These are phyloP conservation scores for Trypanosoma cruzi DNA, from an alignment of 208 protist genomes.

Conservation along the genomic window DNA sequence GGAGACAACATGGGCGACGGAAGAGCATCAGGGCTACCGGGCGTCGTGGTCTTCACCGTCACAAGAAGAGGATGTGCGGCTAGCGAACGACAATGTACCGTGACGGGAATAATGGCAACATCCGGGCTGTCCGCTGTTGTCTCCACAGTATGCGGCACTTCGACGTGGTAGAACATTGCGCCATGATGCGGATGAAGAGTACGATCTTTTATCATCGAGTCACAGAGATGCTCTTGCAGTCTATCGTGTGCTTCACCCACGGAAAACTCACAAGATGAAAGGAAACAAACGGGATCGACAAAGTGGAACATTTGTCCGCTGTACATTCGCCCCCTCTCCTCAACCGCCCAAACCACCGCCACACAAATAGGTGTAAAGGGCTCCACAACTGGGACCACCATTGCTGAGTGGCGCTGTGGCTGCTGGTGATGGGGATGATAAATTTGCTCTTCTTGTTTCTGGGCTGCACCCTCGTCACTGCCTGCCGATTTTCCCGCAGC, in stretches of 20 bases:
- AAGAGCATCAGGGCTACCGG: neutral
- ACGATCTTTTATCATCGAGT: conserved; percentile 39
- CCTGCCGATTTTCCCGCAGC: conserved; percentile 12
- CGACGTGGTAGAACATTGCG: conserved; percentile 40
- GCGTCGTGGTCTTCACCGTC: conserved; percentile 3
- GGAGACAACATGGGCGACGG: conserved; percentile 16
- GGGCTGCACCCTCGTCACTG: neutral
- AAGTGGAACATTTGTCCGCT: conserved; percentile 75
- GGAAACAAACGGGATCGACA: conserved; percentile 62
- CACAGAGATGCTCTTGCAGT: conserved; percentile 53
- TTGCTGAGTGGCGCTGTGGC: conserved; percentile 34
- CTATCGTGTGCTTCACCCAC: conserved; percentile 35
- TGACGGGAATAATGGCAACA: conserved; percentile 44
- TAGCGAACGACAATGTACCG: conserved; percentile 67
- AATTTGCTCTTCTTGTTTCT: neutral
- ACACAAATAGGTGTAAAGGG: conserved; percentile 72
- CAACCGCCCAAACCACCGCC: conserved; percentile 56
- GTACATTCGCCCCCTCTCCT: conserved; percentile 20
- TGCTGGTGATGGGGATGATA: neutral
- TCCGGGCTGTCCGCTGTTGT: conserved; percentile 31
- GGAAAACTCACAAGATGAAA: conserved; percentile 5
- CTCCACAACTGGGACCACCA: conserved; percentile 47
- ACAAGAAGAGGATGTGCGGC: conserved; percentile 67
- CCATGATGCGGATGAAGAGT: conserved; percentile 51
- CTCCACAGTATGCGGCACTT: conserved; percentile 23